Conservation (phyloP, 176 grass and related monocot genomes). For the Luzula sylvatica region DNA sequence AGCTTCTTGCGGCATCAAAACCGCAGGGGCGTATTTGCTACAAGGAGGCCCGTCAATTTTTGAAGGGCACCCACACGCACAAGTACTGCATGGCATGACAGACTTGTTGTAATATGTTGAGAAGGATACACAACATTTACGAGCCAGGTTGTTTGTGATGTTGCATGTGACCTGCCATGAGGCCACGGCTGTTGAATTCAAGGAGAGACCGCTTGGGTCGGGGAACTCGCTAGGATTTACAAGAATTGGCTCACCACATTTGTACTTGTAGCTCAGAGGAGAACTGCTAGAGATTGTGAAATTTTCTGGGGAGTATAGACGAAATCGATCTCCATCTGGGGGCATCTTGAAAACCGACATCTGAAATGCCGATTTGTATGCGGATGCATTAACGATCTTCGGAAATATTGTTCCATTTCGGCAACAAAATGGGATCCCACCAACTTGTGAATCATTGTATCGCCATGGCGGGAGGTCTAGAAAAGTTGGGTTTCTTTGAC, state of each 20-base stretch:
- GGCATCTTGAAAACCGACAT: constrained; percentile 81
- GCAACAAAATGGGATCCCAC: constrained; percentile 35
- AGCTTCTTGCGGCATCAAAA: constrained; percentile 41
- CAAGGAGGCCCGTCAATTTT: constrained; percentile 7
- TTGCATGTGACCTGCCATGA: constrained; percentile 59
- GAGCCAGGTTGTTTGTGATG: constrained; percentile 22
- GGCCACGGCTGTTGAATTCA: constrained; percentile 21
- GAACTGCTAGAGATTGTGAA: constrained; percentile 39
- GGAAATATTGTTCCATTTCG: constrained; percentile 63
- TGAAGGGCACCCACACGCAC: constrained; percentile 50
- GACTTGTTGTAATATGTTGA: constrained; percentile 47
- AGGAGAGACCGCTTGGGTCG: constrained; percentile 37
- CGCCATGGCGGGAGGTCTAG: constrained; percentile 30
- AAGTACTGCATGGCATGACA: constrained; percentile 59
- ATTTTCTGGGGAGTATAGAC: constrained; percentile 25
- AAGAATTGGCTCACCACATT: constrained; percentile 24
- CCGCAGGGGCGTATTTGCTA: constrained; percentile 25
- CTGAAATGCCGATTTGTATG: constrained; percentile 54
- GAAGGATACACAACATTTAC: constrained; percentile 56
- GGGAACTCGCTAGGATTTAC: constrained; percentile 36
- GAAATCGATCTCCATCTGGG: constrained; percentile 36
- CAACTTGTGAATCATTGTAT: constrained; percentile 19
- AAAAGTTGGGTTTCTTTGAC: constrained; percentile 28
- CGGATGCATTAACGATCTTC: constrained; percentile 32
- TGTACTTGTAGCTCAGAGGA: constrained; percentile 29